Evolutionary conservation across 164 flowering plant species (phyloP).

Genomic region (Macadamia integrifolia): DNA sequence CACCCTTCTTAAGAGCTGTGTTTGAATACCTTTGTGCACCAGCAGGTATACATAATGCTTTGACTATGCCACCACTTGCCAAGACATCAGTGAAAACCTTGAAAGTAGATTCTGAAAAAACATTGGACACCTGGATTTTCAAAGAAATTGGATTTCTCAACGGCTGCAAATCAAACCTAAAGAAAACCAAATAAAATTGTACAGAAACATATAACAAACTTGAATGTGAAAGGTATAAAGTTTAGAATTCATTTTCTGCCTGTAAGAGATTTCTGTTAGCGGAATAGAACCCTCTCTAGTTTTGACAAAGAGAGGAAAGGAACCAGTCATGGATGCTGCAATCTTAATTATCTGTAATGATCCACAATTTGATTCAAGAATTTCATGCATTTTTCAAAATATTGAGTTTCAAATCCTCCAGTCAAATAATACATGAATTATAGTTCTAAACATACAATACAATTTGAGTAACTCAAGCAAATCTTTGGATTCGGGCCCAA

Average conservation of each 20-base stretch:
- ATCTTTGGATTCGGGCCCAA: too few relatives aligned
- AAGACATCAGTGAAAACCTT: conserved; percentile 78
- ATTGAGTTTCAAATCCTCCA: too few relatives aligned
- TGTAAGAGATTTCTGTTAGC: too few relatives aligned
- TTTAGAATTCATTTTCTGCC: too few relatives aligned
- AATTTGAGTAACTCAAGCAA: too few relatives aligned
- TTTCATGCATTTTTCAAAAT: too few relatives aligned
- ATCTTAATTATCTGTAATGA: too few relatives aligned
- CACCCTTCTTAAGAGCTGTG: conserved; percentile 88
- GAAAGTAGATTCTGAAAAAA: conserved; percentile 57
- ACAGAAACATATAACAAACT: background rate
- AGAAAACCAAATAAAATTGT: background rate
- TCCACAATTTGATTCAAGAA: too few relatives aligned
- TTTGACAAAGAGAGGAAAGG: background rate
- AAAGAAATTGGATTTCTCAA: background rate
- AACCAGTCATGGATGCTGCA: background rate
- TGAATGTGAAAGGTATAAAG: background rate
- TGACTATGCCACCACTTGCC: conserved; percentile 64
- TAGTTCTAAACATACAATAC: too few relatives aligned
- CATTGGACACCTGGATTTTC: conserved; percentile 66
- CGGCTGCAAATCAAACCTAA: background rate
- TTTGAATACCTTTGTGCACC: conserved; percentile 78
- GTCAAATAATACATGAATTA: too few relatives aligned
- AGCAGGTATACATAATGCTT: conserved; percentile 71
- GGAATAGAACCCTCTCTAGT: too few relatives aligned